Percentiles rank a stretch among this genome's conserved stretches.
Conservation (phyloP, 352 stramenopile species). For the Globisporangium orthogonon region DNA sequence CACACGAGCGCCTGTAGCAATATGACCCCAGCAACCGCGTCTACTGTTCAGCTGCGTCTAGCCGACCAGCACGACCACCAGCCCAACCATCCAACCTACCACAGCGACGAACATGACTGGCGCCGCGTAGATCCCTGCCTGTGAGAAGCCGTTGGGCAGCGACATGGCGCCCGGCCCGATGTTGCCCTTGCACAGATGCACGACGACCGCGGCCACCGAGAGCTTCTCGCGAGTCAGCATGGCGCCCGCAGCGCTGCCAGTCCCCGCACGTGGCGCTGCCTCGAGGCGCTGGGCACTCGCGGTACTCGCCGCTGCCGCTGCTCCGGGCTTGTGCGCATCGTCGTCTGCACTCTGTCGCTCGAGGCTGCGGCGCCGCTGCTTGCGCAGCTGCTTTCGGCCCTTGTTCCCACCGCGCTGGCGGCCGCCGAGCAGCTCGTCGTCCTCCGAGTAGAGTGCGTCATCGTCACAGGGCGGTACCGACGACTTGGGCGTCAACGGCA, state of each 20-base stretch:
- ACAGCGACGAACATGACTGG: constrained; percentile 57
- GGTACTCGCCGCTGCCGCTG: not conserved
- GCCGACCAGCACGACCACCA: not conserved
- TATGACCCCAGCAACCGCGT: not conserved
- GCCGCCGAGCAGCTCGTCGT: not conserved
- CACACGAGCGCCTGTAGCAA: constrained; percentile 46
- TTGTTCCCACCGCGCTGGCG: not conserved
- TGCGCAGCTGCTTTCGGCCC: not conserved
- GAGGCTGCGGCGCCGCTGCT: not conserved
- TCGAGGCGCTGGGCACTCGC: not conserved
- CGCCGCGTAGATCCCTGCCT: constrained; percentile 55
- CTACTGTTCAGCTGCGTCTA: too few species aligned
- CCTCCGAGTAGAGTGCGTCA: not conserved
- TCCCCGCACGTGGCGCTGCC: too few species aligned
- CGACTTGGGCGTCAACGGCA: not conserved
- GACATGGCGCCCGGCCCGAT: constrained; percentile 77
- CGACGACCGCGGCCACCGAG: constrained; percentile 39
- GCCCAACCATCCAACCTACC: constrained; percentile 13
- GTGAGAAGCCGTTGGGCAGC: constrained; percentile 69
- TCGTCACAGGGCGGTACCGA: not conserved
- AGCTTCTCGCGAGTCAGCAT: constrained; percentile 30
- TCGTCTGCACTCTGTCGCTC: not conserved
- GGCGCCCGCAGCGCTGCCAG: not conserved
- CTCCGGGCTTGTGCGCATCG: not conserved
- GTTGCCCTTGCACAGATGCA: constrained; percentile 75